Evolutionary conservation across 345 rosid species (phyloP).

Genomic region (Rhodomyrtus tomentosa): DNA sequence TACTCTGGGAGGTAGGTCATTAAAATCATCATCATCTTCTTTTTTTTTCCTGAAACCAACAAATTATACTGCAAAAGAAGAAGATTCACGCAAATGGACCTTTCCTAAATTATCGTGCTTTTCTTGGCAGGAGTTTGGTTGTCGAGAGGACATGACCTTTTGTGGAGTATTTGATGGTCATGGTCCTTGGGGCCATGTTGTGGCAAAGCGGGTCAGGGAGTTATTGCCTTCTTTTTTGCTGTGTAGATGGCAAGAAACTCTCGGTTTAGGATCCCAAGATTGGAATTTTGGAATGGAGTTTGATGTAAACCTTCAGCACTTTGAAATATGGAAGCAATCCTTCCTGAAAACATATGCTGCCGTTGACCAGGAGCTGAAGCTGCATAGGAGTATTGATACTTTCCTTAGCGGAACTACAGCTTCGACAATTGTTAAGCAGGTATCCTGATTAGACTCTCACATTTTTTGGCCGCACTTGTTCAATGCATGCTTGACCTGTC

Average conservation of each 20-base stretch:
- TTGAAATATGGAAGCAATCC: slow-evolving; percentile 65
- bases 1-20: slow-evolving; percentile 73
- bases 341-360: slow-evolving; percentile 58
- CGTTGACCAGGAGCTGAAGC: slow-evolving; percentile 65
- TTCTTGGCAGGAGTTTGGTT: slow-evolving; percentile 56
- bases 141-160: slow-evolving; percentile 75
- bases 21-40: neutral
- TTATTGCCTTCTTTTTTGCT: slow-evolving; percentile 49
- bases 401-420: slow-evolving; percentile 73
- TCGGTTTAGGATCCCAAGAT: slow-evolving; percentile 24
- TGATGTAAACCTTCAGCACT: slow-evolving; percentile 14
- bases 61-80: neutral
- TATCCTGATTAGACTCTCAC: neutral
- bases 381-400: slow-evolving; percentile 43
- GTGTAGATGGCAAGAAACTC: slow-evolving; percentile 66
- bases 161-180: slow-evolving; percentile 95
- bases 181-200: slow-evolving; percentile 87
- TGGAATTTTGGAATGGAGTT: slow-evolving; percentile 12
- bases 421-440: slow-evolving; percentile 72
- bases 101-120: neutral
- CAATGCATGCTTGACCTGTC: neutral
- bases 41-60: neutral
- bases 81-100: neutral
- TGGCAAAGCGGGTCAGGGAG: slow-evolving; percentile 49
- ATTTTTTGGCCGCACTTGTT: neutral